Evolutionary conservation across 768 basidiomycete species (phyloP), one percentile per base, ranked within the genome.

Genomic region (Gymnopilus junonius): DNA sequence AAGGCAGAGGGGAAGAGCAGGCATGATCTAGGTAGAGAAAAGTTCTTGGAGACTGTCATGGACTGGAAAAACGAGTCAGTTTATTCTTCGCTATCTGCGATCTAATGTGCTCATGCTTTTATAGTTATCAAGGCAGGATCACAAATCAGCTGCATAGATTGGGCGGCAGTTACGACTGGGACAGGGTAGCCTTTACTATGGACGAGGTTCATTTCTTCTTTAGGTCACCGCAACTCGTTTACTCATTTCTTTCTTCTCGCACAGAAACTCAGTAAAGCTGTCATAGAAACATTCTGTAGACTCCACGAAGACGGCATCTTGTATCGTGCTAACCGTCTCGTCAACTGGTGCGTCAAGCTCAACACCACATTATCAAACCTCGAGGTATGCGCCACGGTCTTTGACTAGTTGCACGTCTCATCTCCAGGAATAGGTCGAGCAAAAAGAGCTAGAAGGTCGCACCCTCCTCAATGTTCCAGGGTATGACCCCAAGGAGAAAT

Each of bases 281-380:
- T 99, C 35, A 82, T 88, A 27, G 95, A 98, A 75, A 93, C 87
- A 3, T 99, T 99, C 77, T 96, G 94, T 75, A 83, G 84, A 34
- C 78, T 99, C 32, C 91, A 95, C 69, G 96, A 99, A 73, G 92
- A 94, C 34, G 95, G 96, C 1, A 85, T 93, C 66, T 74, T 99
- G 48, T 99, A 98, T 76, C 92, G 97, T 27, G 96, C 95, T 2
- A 99, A 98, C 71, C 89, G 97, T 23, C 85, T 99, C 45, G 97
- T 99, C 63, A 97, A 99, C 71, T 99, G 97, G 97, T 99, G 97
- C 80, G 93, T 95, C 50, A 85, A 88, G 74, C 80, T 99, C 63
- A 97, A 98, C 74, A 99, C 97, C 1, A 97, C 97, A 0, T 81
- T 99, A 2, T 99, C 97, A n/a, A 99, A 98, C 76, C 83, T 99